Conservation (phyloP, 768 basidiomycete genomes). For the Mycena sanguinolenta region DNA sequence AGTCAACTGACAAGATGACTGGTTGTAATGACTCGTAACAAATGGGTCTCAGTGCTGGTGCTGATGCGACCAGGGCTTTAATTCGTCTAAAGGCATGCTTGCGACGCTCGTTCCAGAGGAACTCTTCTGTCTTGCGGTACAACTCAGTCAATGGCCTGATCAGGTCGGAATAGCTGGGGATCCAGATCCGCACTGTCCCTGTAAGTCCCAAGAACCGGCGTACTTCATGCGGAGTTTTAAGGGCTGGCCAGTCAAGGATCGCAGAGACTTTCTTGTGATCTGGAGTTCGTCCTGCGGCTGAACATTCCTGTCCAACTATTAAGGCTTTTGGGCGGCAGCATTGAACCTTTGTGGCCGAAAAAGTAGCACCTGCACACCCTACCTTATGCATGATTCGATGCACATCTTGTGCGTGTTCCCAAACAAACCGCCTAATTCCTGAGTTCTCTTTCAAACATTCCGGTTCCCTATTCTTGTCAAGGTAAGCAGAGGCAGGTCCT, state of each 20-base stretch:
- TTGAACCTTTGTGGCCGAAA: conserved; percentile 44
- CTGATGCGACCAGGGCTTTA: conserved; percentile 41
- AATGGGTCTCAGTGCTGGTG: conserved; percentile 47
- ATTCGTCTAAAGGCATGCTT: conserved; percentile 39
- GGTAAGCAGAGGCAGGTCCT: too few relatives aligned
- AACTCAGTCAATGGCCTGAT: conserved; percentile 27
- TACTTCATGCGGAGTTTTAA: background rate
- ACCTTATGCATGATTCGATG: conserved; percentile 46
- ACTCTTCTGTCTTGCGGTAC: conserved; percentile 12
- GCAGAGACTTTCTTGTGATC: background rate
- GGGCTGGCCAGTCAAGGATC: background rate
- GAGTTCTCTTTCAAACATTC: too few relatives aligned
- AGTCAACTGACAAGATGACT: conserved; percentile 50
- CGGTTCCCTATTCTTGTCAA: too few relatives aligned
- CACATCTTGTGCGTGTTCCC: conserved; percentile 49
- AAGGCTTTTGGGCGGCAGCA: conserved; percentile 39
- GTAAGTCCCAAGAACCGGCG: conserved; percentile 45
- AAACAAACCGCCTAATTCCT: conserved; percentile 26
- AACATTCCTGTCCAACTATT: background rate
- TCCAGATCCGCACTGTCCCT: conserved; percentile 42
- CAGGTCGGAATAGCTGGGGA: conserved; percentile 34
- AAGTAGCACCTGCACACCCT: conserved; percentile 44
- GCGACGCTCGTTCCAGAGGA: conserved; percentile 46
- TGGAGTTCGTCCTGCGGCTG: background rate
- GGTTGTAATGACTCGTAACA: conserved; percentile 44